Evolutionary conservation across 306 rosid species (phyloP).

Genomic region (Cotoneaster glaucophyllus): DNA sequence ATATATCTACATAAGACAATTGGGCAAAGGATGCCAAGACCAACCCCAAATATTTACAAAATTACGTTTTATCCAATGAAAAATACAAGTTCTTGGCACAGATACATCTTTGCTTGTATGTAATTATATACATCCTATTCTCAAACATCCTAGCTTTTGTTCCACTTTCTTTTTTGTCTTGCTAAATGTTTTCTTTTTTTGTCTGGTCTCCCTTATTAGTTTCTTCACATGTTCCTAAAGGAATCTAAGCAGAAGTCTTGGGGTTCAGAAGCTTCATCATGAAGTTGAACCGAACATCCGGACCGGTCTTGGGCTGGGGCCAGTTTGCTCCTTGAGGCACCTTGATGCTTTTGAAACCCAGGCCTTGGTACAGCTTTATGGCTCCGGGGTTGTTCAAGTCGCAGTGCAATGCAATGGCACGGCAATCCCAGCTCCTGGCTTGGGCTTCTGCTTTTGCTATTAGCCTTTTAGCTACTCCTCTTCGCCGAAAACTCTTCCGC

Average conservation of each 20-base stretch:
- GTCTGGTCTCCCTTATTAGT: neutral
- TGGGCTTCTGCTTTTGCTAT: conserved; percentile 80
- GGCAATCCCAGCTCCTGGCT: conserved; percentile 90
- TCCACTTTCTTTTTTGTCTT: neutral
- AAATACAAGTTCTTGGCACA: neutral
- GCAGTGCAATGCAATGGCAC: conserved; percentile 81
- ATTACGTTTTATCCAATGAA: conserved; percentile 1
- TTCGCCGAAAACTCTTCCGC: conserved; percentile 65
- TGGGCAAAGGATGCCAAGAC: neutral
- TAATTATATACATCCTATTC: conserved; percentile 20
- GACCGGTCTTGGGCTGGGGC: conserved; percentile 95
- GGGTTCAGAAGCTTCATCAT: conserved; percentile 93
- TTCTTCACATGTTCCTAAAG: conserved; percentile 8
- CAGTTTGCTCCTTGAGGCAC: conserved; percentile 93
- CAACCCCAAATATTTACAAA: neutral
- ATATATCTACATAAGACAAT: neutral
- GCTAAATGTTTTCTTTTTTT: neutral
- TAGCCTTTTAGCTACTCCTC: conserved; percentile 79
- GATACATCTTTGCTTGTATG: neutral
- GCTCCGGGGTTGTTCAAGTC: conserved; percentile 77
- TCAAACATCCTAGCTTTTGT: neutral
- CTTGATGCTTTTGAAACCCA: conserved; percentile 71
- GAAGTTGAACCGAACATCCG: conserved; percentile 64
- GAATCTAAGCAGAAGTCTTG: conserved; percentile 32
- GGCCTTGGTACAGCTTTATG: conserved; percentile 65